A percentile compares a stretch with the other conserved stretches of the same genome.
phyloP scores from a whole-genome alignment of 768 basidiomycete genomes.

The Kwoniella newhampshirensis region DNA sequence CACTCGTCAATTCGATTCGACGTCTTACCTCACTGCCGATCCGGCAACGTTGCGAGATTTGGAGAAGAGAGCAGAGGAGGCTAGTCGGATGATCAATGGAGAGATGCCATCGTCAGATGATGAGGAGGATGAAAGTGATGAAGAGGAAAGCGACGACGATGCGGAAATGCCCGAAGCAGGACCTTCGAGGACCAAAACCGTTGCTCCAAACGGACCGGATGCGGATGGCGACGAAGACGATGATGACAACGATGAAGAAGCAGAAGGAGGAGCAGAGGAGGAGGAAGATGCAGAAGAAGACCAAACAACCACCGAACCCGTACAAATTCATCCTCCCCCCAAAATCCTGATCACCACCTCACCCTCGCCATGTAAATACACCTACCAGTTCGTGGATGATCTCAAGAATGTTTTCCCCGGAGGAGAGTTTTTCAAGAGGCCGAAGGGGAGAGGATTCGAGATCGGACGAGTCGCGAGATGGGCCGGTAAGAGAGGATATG shows the following conservation, averaged over 20 bases:
- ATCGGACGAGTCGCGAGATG: constrained; percentile 87
- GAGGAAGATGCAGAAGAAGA: constrained; percentile 32
- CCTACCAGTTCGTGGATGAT: constrained; percentile 92
- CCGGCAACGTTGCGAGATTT: constrained; percentile 45
- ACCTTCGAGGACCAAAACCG: constrained; percentile 54
- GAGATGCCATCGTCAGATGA: constrained; percentile 15
- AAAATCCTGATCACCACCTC: constrained; percentile 91
- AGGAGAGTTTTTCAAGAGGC: constrained; percentile 79
- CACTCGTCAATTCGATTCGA: constrained; percentile 68
- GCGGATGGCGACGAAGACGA: constrained; percentile 21
- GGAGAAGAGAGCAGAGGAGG: constrained; percentile 38
- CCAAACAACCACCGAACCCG: constrained; percentile 36
- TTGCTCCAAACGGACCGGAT: background rate
- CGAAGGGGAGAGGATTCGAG: constrained; percentile 87
- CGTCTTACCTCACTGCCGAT: constrained; percentile 54
- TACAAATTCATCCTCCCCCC: constrained; percentile 59
- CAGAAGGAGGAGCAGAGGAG: constrained; percentile 50
- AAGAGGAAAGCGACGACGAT: constrained; percentile 60
- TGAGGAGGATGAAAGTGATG: constrained; percentile 55
- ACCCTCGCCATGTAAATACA: constrained; percentile 78
- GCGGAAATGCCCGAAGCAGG: constrained; percentile 48
- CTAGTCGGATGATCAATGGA: constrained; percentile 64
- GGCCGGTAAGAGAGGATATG: constrained; percentile 85
- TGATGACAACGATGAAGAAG: constrained; percentile 52
- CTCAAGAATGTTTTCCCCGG: constrained; percentile 85